These are phyloP conservation scores for Pilaira anomala DNA, from an alignment of 192 early-diverging fungal genomes.

Conservation along the genomic window DNA sequence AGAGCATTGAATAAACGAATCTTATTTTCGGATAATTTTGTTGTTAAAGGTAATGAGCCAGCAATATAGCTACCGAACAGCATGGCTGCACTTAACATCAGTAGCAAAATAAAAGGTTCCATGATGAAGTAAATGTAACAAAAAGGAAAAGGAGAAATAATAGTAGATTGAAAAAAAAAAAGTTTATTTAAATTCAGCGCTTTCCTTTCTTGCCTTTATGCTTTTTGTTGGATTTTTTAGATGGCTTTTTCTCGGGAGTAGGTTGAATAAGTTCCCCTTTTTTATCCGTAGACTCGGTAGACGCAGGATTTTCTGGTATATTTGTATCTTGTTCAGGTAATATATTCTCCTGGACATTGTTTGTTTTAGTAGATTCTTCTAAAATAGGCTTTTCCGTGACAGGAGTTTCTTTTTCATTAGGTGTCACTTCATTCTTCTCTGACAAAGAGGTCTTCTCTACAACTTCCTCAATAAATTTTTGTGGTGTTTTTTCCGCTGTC, in stretches of 20 bases:
- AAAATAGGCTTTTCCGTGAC: too few relatives aligned
- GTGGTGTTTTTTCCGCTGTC: too few relatives aligned
- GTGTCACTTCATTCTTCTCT: neutral
- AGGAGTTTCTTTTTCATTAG: constrained; percentile 7
- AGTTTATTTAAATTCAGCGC: constrained; percentile 9
- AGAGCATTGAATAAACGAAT: constrained; percentile 76
- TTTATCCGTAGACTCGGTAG: too few relatives aligned
- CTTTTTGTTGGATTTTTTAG: neutral
- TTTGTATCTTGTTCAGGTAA: too few relatives aligned
- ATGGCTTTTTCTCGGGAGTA: neutral
- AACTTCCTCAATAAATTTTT: too few relatives aligned
- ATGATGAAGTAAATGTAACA: constrained; percentile 16
- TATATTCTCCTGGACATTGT: too few relatives aligned
- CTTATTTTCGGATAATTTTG: constrained; percentile 69
- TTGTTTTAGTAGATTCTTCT: too few relatives aligned
- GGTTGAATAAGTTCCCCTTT: too few relatives aligned
- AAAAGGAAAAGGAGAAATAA: neutral
- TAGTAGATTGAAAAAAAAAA: neutral
- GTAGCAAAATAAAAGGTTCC: constrained; percentile 55
- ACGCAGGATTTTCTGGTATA: too few relatives aligned
- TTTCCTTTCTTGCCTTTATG: constrained; percentile 15
- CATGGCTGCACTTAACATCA: constrained; percentile 72
- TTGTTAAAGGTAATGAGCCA: constrained; percentile 80
- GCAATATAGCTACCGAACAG: constrained; percentile 81
- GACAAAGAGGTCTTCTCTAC: neutral